Evolutionary conservation across 2,329 filamentous ascomycete genomes (phyloP).

Genomic region (Stagonosporopsis rhizophila): DNA sequence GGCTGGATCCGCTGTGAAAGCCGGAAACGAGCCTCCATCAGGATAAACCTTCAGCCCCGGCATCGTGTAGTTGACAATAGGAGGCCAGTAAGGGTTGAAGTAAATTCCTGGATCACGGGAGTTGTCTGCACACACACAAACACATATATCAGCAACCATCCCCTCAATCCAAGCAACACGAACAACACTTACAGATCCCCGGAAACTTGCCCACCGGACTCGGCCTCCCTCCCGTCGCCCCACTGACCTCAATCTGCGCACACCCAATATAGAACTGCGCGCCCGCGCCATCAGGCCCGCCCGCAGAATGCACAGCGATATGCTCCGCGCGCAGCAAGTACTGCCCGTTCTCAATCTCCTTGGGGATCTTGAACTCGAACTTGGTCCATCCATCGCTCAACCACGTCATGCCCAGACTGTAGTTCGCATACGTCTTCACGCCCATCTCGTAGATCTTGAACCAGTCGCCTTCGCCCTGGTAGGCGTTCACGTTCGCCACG

Average conservation of each 20-base stretch:
- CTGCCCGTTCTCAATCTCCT: constrained; percentile 39
- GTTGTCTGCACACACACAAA: neutral
- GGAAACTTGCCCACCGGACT: constrained; percentile 48
- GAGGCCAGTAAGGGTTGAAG: constrained; percentile 20
- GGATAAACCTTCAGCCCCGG: constrained; percentile 16
- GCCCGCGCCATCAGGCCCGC: constrained; percentile 30
- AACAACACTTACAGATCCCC: constrained; percentile 27
- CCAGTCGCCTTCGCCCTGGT: constrained; percentile 68
- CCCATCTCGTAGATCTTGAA: constrained; percentile 46
- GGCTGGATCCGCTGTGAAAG: constrained; percentile 15
- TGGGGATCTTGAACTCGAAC: constrained; percentile 18
- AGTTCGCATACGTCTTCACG: constrained; percentile 26
- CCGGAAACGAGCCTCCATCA: constrained; percentile 16
- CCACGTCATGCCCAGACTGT: constrained; percentile 14
- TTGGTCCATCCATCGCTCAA: constrained; percentile 16
- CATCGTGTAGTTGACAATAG: constrained; percentile 19
- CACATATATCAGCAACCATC: neutral
- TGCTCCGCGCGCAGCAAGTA: constrained; percentile 54
- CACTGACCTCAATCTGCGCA: constrained; percentile 51
- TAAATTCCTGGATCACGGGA: constrained; percentile 15
- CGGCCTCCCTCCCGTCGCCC: constrained; percentile 41
- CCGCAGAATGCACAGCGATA: constrained; percentile 50
- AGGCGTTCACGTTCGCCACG: constrained; percentile 70
- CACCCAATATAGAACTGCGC: constrained; percentile 53
- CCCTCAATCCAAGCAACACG: too few relatives aligned